These are phyloP conservation scores for Lodderomyces margitis DNA, from an alignment of 1,139 yeast species.

Conservation along the genomic window DNA sequence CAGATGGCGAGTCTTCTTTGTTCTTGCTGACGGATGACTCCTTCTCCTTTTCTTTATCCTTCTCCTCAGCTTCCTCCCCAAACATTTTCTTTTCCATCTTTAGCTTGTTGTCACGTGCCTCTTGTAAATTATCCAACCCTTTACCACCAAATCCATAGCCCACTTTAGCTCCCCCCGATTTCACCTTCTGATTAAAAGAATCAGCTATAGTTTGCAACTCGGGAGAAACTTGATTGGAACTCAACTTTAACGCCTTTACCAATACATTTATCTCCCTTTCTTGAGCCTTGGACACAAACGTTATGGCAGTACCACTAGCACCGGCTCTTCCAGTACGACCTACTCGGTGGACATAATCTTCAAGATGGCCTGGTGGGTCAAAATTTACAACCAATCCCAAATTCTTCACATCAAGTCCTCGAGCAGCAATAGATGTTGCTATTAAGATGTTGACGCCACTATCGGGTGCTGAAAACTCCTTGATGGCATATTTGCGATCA, in stretches of 20 bases:
- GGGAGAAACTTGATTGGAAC: conserved; percentile 53
- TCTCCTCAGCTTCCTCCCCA: conserved; percentile 16
- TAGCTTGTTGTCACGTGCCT: conserved; percentile 57
- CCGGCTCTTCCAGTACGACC: conserved; percentile 98
- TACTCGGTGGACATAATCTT: conserved; percentile 93
- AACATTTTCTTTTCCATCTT: conserved; percentile 46
- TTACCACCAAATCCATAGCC: conserved; percentile 89
- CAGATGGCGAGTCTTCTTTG: neutral
- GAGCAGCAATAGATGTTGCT: conserved; percentile 92
- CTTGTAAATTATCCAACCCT: conserved; percentile 81
- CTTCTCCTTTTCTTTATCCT: conserved; percentile 7
- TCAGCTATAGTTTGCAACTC: conserved; percentile 54
- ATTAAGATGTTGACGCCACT: conserved; percentile 64
- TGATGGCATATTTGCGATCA: conserved; percentile 76
- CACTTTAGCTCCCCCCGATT: conserved; percentile 65
- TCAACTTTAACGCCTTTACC: conserved; percentile 61
- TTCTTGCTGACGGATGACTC: conserved; percentile 9
- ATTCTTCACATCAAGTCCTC: conserved; percentile 90
- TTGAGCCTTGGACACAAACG: conserved; percentile 66
- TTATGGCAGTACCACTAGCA: conserved; percentile 69
- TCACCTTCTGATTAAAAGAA: conserved; percentile 59
- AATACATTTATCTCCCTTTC: conserved; percentile 71
- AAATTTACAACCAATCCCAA: conserved; percentile 78
- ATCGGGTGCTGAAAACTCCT: conserved; percentile 55
- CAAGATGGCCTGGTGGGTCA: conserved; percentile 90